Conservation (phyloP, 225 moss, liverwort and hornwort species). For the Asterella californica region DNA sequence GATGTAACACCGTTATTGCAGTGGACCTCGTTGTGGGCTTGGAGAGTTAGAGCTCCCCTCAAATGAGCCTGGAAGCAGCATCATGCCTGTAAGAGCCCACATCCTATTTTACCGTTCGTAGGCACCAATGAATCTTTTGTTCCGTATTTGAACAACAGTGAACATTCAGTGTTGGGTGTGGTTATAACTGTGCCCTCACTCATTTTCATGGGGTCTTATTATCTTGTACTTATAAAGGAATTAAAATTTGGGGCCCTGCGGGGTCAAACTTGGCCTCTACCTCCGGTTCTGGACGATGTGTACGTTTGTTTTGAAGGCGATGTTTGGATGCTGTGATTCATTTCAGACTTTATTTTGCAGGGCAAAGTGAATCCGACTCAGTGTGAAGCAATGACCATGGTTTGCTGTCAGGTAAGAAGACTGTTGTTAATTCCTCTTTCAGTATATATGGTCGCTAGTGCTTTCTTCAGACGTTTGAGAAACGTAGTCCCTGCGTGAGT, state of each 20-base stretch:
- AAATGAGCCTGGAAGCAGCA: constrained; percentile 98
- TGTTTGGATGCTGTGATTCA: neutral
- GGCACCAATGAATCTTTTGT: too few species aligned
- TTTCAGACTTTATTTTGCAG: constrained; percentile 35
- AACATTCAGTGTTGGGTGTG: neutral
- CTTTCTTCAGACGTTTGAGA: neutral
- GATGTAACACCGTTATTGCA: constrained; percentile 21
- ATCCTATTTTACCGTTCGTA: neutral
- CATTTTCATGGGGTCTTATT: neutral
- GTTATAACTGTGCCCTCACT: neutral
- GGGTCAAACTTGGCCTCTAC: neutral
- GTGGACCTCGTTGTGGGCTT: constrained; percentile 95
- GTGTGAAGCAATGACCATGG: constrained; percentile 97
- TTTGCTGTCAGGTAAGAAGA: constrained; percentile 75
- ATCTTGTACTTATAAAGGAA: neutral
- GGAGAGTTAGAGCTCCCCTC: constrained; percentile 83
- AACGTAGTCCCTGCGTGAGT: neutral
- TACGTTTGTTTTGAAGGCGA: neutral
- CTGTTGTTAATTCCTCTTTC: neutral
- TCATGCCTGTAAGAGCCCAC: constrained; percentile 74
- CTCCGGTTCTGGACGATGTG: neutral
- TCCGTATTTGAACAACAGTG: neutral
- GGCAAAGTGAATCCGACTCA: constrained; percentile 99
- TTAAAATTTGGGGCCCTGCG: neutral
- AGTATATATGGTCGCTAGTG: neutral